A percentile compares a stretch with the other conserved stretches of the same genome.
phyloP scores from a whole-genome alignment of 2,329 filamentous ascomycete genomes.

The Fusarium pilosicola region DNA sequence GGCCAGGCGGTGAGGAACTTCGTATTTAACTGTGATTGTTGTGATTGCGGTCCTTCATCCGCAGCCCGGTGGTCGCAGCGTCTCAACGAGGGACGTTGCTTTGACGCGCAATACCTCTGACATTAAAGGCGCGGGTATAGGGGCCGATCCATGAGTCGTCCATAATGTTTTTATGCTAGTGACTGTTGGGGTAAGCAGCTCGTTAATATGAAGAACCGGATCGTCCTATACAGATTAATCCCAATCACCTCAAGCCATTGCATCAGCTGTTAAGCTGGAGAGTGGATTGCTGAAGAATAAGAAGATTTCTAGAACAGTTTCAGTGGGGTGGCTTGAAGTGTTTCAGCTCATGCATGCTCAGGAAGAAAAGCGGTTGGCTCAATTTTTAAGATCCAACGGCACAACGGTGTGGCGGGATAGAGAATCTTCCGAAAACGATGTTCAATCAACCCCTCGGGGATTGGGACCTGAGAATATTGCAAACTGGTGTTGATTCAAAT shows the following conservation, averaged over 20 bases:
- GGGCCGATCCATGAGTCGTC: neutral
- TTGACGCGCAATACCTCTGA: slow-evolving; percentile 8
- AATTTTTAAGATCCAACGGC: slow-evolving; percentile 33
- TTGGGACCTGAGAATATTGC: neutral
- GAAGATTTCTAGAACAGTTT: slow-evolving; percentile 44
- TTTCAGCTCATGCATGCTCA: slow-evolving; percentile 38
- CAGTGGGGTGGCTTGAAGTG: slow-evolving; percentile 36
- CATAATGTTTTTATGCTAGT: neutral
- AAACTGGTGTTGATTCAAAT: neutral
- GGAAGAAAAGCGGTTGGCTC: slow-evolving; percentile 35
- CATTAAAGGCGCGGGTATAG: slow-evolving; percentile 10
- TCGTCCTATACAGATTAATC: neutral
- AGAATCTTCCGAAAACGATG: slow-evolving; percentile 39
- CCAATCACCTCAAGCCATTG: neutral
- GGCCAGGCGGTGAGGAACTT: slow-evolving; percentile 28
- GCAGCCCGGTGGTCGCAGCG: slow-evolving; percentile 35
- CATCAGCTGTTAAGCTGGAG: slow-evolving; percentile 23
- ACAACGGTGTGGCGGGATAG: slow-evolving; percentile 35
- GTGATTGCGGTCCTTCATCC: slow-evolving; percentile 31
- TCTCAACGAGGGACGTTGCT: slow-evolving; percentile 20
- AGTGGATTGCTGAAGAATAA: slow-evolving; percentile 34
- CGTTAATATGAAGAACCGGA: neutral
- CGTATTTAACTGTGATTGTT: slow-evolving; percentile 22
- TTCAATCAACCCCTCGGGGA: neutral
- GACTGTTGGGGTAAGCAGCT: neutral